A percentile compares a stretch with the other conserved stretches of the same genome.
Conservation (phyloP, 495 filamentous ascomycete genomes). For the Chaetomium cochliodes region DNA sequence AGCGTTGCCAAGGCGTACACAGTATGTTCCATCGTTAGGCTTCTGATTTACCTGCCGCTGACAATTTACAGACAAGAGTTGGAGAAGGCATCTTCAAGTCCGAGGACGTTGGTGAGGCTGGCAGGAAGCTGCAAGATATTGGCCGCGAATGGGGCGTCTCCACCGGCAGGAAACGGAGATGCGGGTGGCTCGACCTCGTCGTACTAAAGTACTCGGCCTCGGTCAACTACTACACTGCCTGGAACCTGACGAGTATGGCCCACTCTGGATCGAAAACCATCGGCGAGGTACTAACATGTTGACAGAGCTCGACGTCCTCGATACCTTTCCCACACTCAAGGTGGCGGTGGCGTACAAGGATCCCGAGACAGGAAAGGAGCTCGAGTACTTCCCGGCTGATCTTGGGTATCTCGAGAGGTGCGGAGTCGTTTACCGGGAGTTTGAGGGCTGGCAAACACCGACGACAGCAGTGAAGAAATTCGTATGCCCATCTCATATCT, state of each 20-base stretch:
- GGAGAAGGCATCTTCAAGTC: slow-evolving; percentile 82
- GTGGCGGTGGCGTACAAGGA: slow-evolving; percentile 70
- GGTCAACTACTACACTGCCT: slow-evolving; percentile 70
- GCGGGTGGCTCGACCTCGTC: slow-evolving; percentile 90
- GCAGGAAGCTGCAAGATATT: slow-evolving; percentile 48
- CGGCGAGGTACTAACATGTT: slow-evolving; percentile 33
- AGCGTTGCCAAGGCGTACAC: slow-evolving; percentile 77
- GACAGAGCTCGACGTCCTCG: slow-evolving; percentile 69
- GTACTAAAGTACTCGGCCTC: slow-evolving; percentile 71
- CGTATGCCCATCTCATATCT: slow-evolving; percentile 17
- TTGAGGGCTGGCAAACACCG: slow-evolving; percentile 74
- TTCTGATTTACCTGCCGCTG: not conserved
- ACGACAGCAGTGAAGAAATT: slow-evolving; percentile 50
- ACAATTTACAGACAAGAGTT: slow-evolving; percentile 55
- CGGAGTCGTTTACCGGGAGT: slow-evolving; percentile 66
- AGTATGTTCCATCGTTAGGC: not conserved
- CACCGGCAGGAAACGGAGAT: slow-evolving; percentile 78
- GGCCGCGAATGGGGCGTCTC: slow-evolving; percentile 66
- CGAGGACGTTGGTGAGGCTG: slow-evolving; percentile 64
- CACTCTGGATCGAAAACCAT: too few species aligned
- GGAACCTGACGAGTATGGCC: slow-evolving; percentile 71
- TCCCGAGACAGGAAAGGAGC: slow-evolving; percentile 40
- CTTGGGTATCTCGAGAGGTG: slow-evolving; percentile 39
- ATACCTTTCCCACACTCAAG: slow-evolving; percentile 77
- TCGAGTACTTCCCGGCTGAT: slow-evolving; percentile 43